A percentile compares a stretch with the other conserved stretches of the same genome.
Evolutionary conservation across 2,329 filamentous ascomycete genomes (phyloP).

Genomic region (Gaeumannomyces tritici): DNA sequence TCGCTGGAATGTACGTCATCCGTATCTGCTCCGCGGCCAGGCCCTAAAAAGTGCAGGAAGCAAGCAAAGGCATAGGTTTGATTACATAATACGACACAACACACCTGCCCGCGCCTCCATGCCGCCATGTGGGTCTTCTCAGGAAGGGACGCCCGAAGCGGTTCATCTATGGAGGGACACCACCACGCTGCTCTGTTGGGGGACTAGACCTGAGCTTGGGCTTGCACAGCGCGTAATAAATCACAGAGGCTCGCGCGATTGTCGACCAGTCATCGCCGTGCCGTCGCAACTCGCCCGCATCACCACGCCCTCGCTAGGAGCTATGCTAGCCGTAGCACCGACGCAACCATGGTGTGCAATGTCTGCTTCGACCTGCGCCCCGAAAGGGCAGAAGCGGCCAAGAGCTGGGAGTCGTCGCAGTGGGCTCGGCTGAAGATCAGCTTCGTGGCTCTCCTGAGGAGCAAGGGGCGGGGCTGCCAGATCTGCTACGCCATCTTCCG

Average conservation of each 20-base stretch:
- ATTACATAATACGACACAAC: no score
- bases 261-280: neutral
- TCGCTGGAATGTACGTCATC: no score
- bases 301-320: neutral
- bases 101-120: no score
- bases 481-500: conserved; percentile 4
- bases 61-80: no score
- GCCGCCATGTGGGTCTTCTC: neutral
- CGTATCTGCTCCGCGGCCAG: no score
- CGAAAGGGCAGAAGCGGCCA: neutral
- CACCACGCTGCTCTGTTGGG: no score
- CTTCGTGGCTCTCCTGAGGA: neutral
- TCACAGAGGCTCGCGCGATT: neutral
- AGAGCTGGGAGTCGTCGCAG: neutral
- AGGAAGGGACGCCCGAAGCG: neutral
- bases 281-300: neutral
- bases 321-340: neutral
- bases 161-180: neutral
- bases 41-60: no score
- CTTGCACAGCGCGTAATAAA: neutral
- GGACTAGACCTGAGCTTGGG: neutral
- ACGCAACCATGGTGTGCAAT: neutral
- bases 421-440: neutral
- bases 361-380: neutral
- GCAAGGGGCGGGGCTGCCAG: conserved; percentile 3